Base-by-base conservation (phyloP, 2,329 filamentous ascomycete genomes). In the Arthrobotrys sinensis region DNA sequence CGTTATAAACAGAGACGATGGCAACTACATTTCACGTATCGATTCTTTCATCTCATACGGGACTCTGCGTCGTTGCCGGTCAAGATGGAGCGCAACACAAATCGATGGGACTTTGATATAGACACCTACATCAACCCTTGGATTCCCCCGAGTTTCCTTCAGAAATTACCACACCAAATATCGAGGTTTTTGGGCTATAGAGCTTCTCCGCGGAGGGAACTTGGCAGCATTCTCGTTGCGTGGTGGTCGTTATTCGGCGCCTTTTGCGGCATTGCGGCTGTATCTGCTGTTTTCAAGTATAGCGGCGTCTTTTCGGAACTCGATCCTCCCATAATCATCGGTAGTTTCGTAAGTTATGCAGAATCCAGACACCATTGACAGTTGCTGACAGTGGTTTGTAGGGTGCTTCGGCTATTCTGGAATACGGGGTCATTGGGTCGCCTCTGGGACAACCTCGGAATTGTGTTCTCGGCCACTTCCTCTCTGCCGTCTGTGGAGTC, bases 331-430 rank as follows among this genome's bases (percentile, higher is more conserved):
- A 85, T 90, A 10, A 88, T 92, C n/a, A 86, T 93, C 78, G 91
- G 88, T 64, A 92, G 90, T 83, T 92, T 93, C 83, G 91, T 92
- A 45, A n/a, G 72, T 45, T 50, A 19, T 60, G n/a, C 36, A 65
- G 32, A 3, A 16, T n/a, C 24, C 21, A 12, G 45, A 4, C 16
- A 34, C 50, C 43, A 45, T 45, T 75, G 34, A 52, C 43, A 32
- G 12, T 36, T 24, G 12, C 32, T 53, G 2, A 53, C 48, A 24
- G 7, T 14, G 14, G 12, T 8, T 40, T 80, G 32, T 45, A 92
- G 90, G 92, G 92, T 64, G 92, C 92, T 3, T 90, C 91, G 1
- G 91, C 92, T 12, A 91, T 94, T n/a, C 87, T 94, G 43, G 88
- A 92, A 81, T 94, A 92, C 83, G 90, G 90, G 81, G 87, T 89